Evolutionary conservation across 2,329 filamentous ascomycete genomes (phyloP).

Genomic region (Talaromyces pinophilus): DNA sequence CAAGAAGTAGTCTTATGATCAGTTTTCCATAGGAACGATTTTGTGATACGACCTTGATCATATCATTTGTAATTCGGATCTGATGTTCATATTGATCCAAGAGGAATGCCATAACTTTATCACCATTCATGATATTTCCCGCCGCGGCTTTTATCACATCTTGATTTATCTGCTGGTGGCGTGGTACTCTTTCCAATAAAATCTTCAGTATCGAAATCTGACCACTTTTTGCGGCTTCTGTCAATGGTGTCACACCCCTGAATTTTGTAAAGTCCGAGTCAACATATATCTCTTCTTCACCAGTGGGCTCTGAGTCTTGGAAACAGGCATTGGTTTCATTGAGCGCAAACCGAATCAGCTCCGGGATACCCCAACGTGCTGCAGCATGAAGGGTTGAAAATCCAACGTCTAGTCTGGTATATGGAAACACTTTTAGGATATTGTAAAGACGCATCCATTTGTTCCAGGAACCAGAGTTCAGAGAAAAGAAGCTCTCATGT

Average conservation of each 20-base stretch:
- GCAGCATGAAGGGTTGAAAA: not conserved
- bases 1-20: not conserved
- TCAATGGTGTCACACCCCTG: not conserved
- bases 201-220: not conserved
- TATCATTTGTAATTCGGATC: not conserved
- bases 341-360: not conserved
- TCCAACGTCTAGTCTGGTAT: not conserved
- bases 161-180: not conserved
- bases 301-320: not conserved
- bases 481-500: not conserved
- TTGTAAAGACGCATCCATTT: not conserved
- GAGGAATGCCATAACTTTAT: not conserved
- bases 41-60: not conserved
- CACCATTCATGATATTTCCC: not conserved
- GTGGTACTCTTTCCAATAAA: not conserved
- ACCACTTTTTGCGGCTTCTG: not conserved
- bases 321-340: not conserved
- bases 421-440: not conserved
- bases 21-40: not conserved
- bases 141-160: not conserved
- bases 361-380: not conserved
- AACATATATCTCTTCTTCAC: not conserved
- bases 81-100: not conserved
- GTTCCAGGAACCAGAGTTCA: not conserved
- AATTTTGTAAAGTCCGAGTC: not conserved